Evolutionary conservation across 176 grass and related monocot species (phyloP).

Genomic region (Oryza rufipogon): DNA sequence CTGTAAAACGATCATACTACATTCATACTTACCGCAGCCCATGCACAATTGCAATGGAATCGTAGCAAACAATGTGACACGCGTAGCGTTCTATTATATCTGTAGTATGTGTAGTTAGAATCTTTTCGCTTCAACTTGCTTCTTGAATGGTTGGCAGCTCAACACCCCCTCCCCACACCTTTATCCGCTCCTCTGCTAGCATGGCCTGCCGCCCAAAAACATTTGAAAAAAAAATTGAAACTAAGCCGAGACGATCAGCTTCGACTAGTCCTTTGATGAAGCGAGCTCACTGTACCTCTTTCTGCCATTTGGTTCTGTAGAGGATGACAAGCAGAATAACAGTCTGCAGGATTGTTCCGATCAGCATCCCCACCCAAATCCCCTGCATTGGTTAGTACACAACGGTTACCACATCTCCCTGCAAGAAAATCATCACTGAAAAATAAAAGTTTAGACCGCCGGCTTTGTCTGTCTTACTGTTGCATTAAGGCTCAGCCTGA

Average conservation of each 20-base stretch:
- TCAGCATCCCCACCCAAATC: conserved; percentile 71
- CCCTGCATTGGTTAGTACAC: conserved; percentile 44
- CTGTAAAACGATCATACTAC: neutral
- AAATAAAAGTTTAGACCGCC: neutral
- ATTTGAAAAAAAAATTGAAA: neutral
- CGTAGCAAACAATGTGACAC: neutral
- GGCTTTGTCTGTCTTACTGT: neutral
- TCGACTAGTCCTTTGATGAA: neutral
- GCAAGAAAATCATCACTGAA: neutral
- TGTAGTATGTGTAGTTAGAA: too few species aligned
- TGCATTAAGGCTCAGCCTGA: conserved; percentile 57
- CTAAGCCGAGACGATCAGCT: too few species aligned
- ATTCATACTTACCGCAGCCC: too few species aligned
- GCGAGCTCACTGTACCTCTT: conserved; percentile 46
- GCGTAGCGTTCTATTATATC: too few species aligned
- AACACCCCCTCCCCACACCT: conserved; percentile 50
- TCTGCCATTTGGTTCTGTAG: conserved; percentile 71
- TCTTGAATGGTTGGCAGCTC: conserved; percentile 49
- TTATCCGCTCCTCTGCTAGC: conserved; percentile 63
- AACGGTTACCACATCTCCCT: neutral
- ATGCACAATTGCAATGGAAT: too few species aligned
- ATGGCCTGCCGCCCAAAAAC: conserved; percentile 41
- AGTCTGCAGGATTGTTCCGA: conserved; percentile 64
- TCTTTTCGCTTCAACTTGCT: neutral
- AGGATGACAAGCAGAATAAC: conserved; percentile 53